These are phyloP conservation scores for Kockiozyma suomiensis DNA, from an alignment of 805 yeast species.

Conservation along the genomic window DNA sequence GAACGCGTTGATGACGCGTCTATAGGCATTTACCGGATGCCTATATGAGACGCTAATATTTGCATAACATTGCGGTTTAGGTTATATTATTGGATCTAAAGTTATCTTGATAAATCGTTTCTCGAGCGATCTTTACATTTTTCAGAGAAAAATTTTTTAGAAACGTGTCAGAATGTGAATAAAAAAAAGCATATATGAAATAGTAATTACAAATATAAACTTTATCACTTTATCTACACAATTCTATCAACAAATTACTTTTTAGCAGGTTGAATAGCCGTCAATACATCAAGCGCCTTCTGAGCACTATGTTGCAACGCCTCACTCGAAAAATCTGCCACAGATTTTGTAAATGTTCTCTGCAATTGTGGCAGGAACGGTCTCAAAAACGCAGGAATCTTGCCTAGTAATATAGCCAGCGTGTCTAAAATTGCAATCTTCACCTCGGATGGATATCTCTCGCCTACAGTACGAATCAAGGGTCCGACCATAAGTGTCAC, in stretches of 20 bases:
- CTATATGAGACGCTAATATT: neutral
- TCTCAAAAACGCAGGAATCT: constrained; percentile 86
- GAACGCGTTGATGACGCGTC: constrained; percentile 6
- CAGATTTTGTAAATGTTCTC: constrained; percentile 90
- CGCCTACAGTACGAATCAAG: constrained; percentile 95
- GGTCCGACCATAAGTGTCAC: constrained; percentile 97
- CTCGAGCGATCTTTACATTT: too few relatives aligned
- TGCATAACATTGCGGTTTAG: neutral
- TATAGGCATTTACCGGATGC: too few relatives aligned
- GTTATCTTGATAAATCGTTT: too few relatives aligned
- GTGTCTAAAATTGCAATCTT: constrained; percentile 93
- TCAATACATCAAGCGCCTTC: constrained; percentile 77
- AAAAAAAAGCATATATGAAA: neutral
- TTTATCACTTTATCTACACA: too few relatives aligned
- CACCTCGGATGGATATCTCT: constrained; percentile 85
- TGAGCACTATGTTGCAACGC: constrained; percentile 79
- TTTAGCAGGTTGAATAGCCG: constrained; percentile 16
- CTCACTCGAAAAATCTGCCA: constrained; percentile 76
- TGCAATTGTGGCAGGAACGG: constrained; percentile 98
- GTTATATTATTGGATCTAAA: too few relatives aligned
- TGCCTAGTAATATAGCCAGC: constrained; percentile 70
- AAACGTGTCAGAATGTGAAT: too few relatives aligned
- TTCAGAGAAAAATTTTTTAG: too few relatives aligned
- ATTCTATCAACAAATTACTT: too few relatives aligned
- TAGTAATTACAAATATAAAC: neutral